Evolutionary conservation across 148 eudicot species (phyloP), one percentile per base, ranked within the genome.

Genomic region (Euryodendron excelsum): DNA sequence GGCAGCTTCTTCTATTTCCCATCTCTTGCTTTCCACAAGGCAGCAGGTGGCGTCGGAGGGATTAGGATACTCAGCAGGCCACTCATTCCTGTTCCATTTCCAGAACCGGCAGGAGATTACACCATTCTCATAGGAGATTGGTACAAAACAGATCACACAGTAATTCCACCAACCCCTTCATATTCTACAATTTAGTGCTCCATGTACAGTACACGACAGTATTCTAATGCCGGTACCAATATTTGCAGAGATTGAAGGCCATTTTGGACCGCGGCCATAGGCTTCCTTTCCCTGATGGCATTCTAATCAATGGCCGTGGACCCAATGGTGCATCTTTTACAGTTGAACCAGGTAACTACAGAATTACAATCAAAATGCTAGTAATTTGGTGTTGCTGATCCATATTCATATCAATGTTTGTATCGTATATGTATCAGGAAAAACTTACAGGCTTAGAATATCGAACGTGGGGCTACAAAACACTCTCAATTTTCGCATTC

Each of bases 1-100:
- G 98, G 98, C 5, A 92, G 90, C 82, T 92, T 86, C 82, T 94
- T 84, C 78, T 92, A 94, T 73, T 94, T 88, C 83, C 98, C 98
- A 0, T 92, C 98, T 0, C 88, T 91, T 1, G 89, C 75, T 33
- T 87, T 94, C 80, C 98, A 94, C 79, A 94, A 90, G 73, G 94
- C 97, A 0, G 97, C 92, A 2, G 98, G 98, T 59, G 97, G 94
- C 6, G 92, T 85, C 36, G 98, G 98, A 13, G 92, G 87, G 14
- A 89, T 94, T 48, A 81, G 85, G 41, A 87, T 94, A 33, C 87
- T 88, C 59, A 92, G 92, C 79, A 59, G 94, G 75, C 98, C 97
- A 1, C 73, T 53, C 23, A 89, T 94, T 74, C 97, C 98, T 0
- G 90, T 92, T 17, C 98, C 98, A 0, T 92, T 90, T 75, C 92